Evolutionary conservation across 164 flowering plant species (phyloP), one percentile per base, ranked within the genome.

Genomic region (Aristolochia californica): DNA sequence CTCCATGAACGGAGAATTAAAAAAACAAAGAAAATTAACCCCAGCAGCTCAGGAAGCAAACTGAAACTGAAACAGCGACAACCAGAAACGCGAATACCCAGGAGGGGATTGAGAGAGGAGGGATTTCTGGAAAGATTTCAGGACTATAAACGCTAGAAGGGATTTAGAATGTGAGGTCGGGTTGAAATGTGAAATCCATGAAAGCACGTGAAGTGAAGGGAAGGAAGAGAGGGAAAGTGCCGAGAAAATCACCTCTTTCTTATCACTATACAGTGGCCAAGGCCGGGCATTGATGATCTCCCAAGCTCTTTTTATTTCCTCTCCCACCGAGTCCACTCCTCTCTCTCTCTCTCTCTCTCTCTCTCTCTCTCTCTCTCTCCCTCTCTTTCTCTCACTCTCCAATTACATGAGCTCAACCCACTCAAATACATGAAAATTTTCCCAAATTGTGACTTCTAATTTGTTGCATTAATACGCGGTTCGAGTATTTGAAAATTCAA

Each of bases 1-100:
- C 44, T 58, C 61, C 61, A 58, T 58, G 53, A 51, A 1, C 25
- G n/a, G n/a, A n/a, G n/a, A n/a, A n/a, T n/a, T n/a, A n/a, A n/a
- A n/a, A n/a, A n/a, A n/a, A n/a, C n/a, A n/a, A n/a, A n/a, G n/a
- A n/a, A n/a, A n/a, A n/a, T n/a, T n/a, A n/a, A n/a, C n/a, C n/a
- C n/a, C n/a, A n/a, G n/a, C n/a, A n/a, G n/a, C n/a, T n/a, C n/a
- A n/a, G n/a, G n/a, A n/a, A n/a, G n/a, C n/a, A n/a, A n/a, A n/a
- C n/a, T n/a, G n/a, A n/a, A n/a, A n/a, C n/a, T n/a, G n/a, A n/a
- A n/a, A n/a, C n/a, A n/a, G n/a, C n/a, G n/a, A n/a, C n/a, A n/a
- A n/a, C n/a, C n/a, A n/a, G n/a, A n/a, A n/a, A n/a, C n/a, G n/a
- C n/a, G n/a, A n/a, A n/a, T n/a, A n/a, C n/a, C n/a, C n/a, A n/a